These are phyloP conservation scores for Oemleria cerasiformis DNA, from an alignment of 306 rosid species.

Conservation along the genomic window DNA sequence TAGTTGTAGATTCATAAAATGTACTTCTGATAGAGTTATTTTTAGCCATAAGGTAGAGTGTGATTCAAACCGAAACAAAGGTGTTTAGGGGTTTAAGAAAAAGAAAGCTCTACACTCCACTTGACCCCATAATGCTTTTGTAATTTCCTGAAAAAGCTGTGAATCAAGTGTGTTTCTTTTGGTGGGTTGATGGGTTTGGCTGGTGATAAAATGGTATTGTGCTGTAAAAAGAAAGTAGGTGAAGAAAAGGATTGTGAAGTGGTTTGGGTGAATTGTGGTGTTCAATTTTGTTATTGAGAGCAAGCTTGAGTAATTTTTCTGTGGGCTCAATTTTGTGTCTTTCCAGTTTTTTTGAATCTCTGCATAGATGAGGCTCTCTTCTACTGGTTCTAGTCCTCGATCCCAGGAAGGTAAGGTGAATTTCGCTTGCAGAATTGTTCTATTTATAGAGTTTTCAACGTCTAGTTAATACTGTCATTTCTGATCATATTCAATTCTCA, in stretches of 20 bases:
- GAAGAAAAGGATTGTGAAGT: conserved; percentile 30
- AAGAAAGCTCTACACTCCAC: background rate
- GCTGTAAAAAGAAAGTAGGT: conserved; percentile 25
- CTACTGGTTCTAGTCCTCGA: conserved; percentile 87
- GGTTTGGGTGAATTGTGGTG: conserved; percentile 42
- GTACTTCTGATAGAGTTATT: background rate
- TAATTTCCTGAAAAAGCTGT: conserved; percentile 9
- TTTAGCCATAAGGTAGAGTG: background rate
- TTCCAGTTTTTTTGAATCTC: conserved; percentile 15
- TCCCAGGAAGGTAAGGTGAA: conserved; percentile 66
- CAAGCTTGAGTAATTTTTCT: conserved; percentile 32
- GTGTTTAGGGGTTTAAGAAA: background rate
- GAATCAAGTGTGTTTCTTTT: conserved; percentile 15
- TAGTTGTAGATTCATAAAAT: background rate
- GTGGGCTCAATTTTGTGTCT: conserved; percentile 38
- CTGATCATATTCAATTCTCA: background rate
- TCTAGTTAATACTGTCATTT: background rate
- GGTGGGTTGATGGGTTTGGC: conserved; percentile 36
- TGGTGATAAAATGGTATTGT: conserved; percentile 44
- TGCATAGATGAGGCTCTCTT: conserved; percentile 75
- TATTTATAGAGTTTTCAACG: background rate
- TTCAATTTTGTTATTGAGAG: conserved; percentile 37
- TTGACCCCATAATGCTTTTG: too few relatives aligned
- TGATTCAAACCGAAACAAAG: background rate
- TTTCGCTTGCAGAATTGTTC: conserved; percentile 18